These are phyloP conservation scores for Malassezia psittaci DNA, from an alignment of 1,284 basidiomycete species.

Conservation along the genomic window DNA sequence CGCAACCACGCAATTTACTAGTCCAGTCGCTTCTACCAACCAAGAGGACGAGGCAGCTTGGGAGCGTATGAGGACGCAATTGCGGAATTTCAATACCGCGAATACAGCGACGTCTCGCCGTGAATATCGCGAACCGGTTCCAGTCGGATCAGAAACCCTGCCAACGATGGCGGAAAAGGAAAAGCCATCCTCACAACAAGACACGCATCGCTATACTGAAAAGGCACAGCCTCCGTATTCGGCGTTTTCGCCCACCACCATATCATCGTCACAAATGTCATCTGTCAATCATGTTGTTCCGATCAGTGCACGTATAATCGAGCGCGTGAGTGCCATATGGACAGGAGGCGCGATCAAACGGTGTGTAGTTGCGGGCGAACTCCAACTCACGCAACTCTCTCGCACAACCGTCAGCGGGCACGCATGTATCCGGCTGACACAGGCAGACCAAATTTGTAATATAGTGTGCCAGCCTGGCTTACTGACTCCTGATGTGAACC, in stretches of 20 bases:
- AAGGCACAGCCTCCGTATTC: neutral
- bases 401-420: constrained; percentile 21
- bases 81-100: constrained; percentile 27
- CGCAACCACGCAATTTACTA: constrained; percentile 44
- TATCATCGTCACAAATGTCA: constrained; percentile 2
- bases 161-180: neutral
- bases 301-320: constrained; percentile 18
- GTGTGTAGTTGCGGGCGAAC: constrained; percentile 53
- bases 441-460: constrained; percentile 52
- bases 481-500: constrained; percentile 43
- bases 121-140: constrained; percentile 8
- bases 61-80: constrained; percentile 51
- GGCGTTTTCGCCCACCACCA: neutral
- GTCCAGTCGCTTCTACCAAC: constrained; percentile 50
- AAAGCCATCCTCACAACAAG: neutral
- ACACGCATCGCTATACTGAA: neutral
- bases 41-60: constrained; percentile 51
- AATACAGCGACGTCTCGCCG: neutral
- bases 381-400: constrained; percentile 41
- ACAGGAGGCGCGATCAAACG: constrained; percentile 47
- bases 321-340: constrained; percentile 53
- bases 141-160: neutral
- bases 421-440: constrained; percentile 48
- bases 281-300: neutral
- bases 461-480: constrained; percentile 53